Evolutionary conservation across 192 early-diverging fungal species (phyloP).

Genomic region (Coemansia brasiliensis): DNA sequence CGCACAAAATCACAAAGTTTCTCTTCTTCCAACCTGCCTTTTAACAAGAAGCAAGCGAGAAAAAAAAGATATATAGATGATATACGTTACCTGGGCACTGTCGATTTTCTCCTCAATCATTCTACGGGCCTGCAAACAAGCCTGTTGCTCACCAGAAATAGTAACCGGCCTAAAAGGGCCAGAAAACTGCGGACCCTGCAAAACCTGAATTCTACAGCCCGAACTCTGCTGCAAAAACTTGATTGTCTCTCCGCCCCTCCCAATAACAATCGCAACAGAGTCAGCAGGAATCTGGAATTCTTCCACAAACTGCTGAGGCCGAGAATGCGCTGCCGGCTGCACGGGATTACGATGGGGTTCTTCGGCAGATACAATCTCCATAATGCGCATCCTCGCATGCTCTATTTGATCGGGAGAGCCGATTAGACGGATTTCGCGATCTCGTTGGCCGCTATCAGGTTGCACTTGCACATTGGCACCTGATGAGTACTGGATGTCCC

Average conservation of each 20-base stretch:
- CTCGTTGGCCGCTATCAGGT: conserved; percentile 54
- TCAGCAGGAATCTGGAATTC: conserved; percentile 44
- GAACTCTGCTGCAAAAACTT: conserved; percentile 46
- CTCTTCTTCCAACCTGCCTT: too few relatives aligned
- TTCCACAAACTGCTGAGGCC: conserved; percentile 22
- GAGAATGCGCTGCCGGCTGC: not conserved
- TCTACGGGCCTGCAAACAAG: conserved; percentile 33
- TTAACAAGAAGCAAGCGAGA: conserved; percentile 4
- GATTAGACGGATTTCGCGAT: conserved; percentile 65
- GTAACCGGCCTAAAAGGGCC: conserved; percentile 39
- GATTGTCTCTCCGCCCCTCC: conserved; percentile 50
- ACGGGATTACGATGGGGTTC: not conserved
- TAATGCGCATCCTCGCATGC: conserved; percentile 68
- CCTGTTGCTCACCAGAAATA: conserved; percentile 27
- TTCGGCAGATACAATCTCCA: conserved; percentile 65
- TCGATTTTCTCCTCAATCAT: conserved; percentile 55
- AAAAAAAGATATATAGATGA: conserved; percentile 1
- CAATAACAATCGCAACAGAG: conserved; percentile 47
- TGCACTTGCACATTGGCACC: conserved; percentile 72
- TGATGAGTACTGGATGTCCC: conserved; percentile 65
- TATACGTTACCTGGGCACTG: conserved; percentile 35
- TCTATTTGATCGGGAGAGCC: conserved; percentile 70
- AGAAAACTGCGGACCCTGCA: conserved; percentile 37
- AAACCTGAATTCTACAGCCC: conserved; percentile 41
- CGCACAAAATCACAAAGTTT: conserved; percentile 9